These are phyloP conservation scores for Didymella keratinophila DNA, from an alignment of 2,329 filamentous ascomycete species.

Conservation along the genomic window DNA sequence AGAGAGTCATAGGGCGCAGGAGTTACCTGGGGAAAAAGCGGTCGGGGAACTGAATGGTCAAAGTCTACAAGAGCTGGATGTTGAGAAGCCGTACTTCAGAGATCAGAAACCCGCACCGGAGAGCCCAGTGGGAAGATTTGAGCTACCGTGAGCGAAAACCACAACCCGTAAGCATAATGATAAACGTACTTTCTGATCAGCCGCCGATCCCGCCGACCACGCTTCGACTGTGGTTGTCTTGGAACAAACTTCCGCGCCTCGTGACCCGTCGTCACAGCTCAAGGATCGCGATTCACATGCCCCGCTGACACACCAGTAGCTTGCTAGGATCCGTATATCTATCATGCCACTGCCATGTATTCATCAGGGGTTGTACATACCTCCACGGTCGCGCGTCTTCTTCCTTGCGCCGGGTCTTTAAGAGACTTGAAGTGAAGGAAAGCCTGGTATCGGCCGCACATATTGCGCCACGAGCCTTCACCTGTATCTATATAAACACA, in stretches of 20 bases:
- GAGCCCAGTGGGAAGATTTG: conserved; percentile 14
- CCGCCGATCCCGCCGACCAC: not conserved
- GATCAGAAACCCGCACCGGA: conserved; percentile 15
- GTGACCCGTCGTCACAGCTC: not conserved
- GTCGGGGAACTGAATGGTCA: conserved; percentile 5
- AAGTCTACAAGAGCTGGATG: conserved; percentile 16
- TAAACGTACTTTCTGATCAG: not conserved
- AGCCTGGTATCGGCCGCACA: not conserved
- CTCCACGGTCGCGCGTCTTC: not conserved
- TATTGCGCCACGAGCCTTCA: not conserved
- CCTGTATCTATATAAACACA: not conserved
- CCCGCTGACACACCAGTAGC: not conserved
- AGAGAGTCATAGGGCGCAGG: conserved; percentile 6
- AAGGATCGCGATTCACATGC: not conserved
- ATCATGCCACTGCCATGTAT: too few species aligned
- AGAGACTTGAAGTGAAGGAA: not conserved
- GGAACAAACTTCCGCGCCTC: not conserved
- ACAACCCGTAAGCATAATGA: not conserved
- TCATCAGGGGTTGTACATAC: not conserved
- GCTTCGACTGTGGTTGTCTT: not conserved
- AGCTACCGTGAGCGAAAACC: conserved; percentile 7
- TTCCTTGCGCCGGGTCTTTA: not conserved
- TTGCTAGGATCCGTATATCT: not conserved
- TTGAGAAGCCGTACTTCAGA: conserved; percentile 10
- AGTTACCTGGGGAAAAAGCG: conserved; percentile 15